A percentile compares a stretch with the other conserved stretches of the same genome.
phyloP scores from a whole-genome alignment of 2,329 filamentous ascomycete species.

The Parastagonospora avenae region DNA sequence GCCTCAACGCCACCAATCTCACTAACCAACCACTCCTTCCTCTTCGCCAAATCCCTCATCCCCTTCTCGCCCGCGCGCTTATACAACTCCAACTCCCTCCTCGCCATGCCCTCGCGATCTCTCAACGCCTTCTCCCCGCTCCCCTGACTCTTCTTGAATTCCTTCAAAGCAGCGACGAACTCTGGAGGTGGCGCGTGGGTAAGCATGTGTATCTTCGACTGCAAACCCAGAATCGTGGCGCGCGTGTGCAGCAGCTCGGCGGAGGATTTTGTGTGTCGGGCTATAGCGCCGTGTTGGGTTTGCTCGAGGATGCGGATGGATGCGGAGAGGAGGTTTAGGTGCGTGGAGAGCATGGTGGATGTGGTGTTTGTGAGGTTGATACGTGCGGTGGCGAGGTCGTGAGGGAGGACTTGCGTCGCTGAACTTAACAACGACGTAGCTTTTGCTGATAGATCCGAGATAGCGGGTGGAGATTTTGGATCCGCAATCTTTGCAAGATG shows the following conservation, averaged over 20 bases:
- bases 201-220: conserved; percentile 42
- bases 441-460: conserved; percentile 13
- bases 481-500: conserved; percentile 42
- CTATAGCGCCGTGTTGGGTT: conserved; percentile 52
- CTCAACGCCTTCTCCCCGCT: conserved; percentile 33
- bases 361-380: conserved; percentile 42
- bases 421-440: conserved; percentile 13
- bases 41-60: conserved; percentile 46
- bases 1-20: conserved; percentile 42
- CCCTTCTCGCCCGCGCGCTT: conserved; percentile 40
- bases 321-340: conserved; percentile 46
- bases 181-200: conserved; percentile 32
- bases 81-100: conserved; percentile 45
- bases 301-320: conserved; percentile 53
- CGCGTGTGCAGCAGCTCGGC: conserved; percentile 51
- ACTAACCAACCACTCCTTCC: conserved; percentile 44
- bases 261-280: conserved; percentile 48
- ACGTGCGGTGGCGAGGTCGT: conserved; percentile 33
- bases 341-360: conserved; percentile 40
- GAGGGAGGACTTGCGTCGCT: conserved; percentile 23
- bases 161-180: conserved; percentile 37
- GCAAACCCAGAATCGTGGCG: conserved; percentile 49
- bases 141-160: conserved; percentile 38
- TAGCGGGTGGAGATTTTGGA: conserved; percentile 18
- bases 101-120: conserved; percentile 40